Percentiles rank a stretch among this genome's conserved stretches.
Conservation (phyloP, 1,139 yeast species). For the Kodamaea sp. region DNA sequence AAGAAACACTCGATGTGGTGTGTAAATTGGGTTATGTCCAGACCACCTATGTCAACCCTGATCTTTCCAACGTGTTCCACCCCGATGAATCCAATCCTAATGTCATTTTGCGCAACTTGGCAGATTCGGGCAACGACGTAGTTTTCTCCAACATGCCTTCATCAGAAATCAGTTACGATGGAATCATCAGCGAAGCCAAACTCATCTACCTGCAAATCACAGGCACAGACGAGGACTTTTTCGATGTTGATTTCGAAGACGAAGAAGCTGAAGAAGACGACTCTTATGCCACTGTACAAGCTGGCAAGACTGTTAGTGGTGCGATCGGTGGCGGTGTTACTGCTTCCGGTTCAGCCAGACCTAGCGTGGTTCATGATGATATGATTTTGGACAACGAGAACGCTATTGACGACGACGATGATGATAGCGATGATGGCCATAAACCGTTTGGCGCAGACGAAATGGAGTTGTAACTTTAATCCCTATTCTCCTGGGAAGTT, state of each 20-base stretch:
- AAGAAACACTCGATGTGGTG: constrained; percentile 72
- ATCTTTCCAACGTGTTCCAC: constrained; percentile 40
- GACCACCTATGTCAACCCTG: constrained; percentile 52
- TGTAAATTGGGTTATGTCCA: constrained; percentile 84
- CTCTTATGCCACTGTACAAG: constrained; percentile 5
- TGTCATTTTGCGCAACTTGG: constrained; percentile 30
- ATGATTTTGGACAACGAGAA: constrained; percentile 29
- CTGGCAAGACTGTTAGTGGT: constrained; percentile 5
- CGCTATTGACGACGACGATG: constrained; percentile 49
- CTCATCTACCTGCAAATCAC: constrained; percentile 73
- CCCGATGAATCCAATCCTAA: constrained; percentile 31
- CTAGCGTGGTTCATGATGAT: constrained; percentile 11
- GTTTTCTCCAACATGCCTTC: constrained; percentile 75
- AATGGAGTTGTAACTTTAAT: constrained; percentile 69
- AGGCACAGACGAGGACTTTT: constrained; percentile 93
- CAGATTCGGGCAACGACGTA: constrained; percentile 44
- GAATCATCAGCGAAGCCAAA: constrained; percentile 80
- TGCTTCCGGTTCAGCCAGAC: constrained; percentile 7
- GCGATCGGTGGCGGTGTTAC: constrained; percentile 11
- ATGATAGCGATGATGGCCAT: constrained; percentile 41
- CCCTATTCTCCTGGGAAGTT: no score
- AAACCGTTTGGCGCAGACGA: constrained; percentile 67
- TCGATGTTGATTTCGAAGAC: constrained; percentile 94
- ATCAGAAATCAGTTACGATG: constrained; percentile 87
- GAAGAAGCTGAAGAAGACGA: constrained; percentile 61